phyloP scores from a whole-genome alignment of 2,329 filamentous ascomycete genomes.

The Alternaria panax region DNA sequence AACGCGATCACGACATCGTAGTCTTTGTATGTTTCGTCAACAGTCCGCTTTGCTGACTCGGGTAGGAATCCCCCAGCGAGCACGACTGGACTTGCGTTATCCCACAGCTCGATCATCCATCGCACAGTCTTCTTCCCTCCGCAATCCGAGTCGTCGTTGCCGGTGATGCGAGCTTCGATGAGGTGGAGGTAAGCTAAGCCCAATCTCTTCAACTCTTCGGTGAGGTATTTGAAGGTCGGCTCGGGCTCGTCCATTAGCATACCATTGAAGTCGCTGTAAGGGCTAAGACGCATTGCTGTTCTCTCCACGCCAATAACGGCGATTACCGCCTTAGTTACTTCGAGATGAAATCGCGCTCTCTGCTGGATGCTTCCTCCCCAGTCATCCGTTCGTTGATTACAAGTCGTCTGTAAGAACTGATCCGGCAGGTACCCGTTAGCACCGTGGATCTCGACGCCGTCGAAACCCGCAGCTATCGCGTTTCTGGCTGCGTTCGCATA shows the following conservation, averaged over 20 bases:
- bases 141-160: constrained; percentile 20
- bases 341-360: constrained; percentile 59
- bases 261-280: constrained; percentile 67
- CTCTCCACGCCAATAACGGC: constrained; percentile 60
- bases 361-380: constrained; percentile 60
- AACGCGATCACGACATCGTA: constrained; percentile 47
- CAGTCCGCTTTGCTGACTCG: constrained; percentile 38
- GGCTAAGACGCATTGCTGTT: constrained; percentile 66
- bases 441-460: constrained; percentile 64
- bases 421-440: constrained; percentile 73
- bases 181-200: constrained; percentile 8
- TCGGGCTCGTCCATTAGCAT: constrained; percentile 67
- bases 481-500: constrained; percentile 53
- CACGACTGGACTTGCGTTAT: constrained; percentile 32
- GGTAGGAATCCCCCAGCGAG: constrained; percentile 52
- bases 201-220: not conserved
- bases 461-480: constrained; percentile 61
- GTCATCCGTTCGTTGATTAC: constrained; percentile 60
- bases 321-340: constrained; percentile 60
- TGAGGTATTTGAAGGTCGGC: constrained; percentile 10
- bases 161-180: constrained; percentile 15
- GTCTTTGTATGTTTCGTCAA: constrained; percentile 49
- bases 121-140: constrained; percentile 21
- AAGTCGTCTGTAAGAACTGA: constrained; percentile 68
- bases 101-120: constrained; percentile 20